phyloP scores from a whole-genome alignment of 2,329 filamentous ascomycete genomes.

The Aspergillus versicolor region DNA sequence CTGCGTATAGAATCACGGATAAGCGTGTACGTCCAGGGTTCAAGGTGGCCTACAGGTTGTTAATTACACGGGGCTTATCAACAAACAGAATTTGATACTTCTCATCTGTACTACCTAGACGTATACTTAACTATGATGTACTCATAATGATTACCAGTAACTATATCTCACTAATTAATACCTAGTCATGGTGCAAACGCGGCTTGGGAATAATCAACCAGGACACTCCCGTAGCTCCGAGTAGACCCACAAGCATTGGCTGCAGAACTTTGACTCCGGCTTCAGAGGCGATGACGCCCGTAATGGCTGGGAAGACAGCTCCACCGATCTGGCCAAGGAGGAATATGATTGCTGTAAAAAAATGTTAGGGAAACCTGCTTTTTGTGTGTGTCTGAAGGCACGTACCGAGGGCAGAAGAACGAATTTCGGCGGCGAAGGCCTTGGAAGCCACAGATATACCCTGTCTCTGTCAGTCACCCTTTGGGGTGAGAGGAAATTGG shows the following conservation, averaged over 20 bases:
- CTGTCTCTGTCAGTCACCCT: constrained; percentile 9
- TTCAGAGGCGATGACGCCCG: constrained; percentile 50
- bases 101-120: too few relatives aligned
- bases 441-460: constrained; percentile 54
- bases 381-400: neutral
- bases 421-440: constrained; percentile 50
- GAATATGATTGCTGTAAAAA: constrained; percentile 48
- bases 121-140: too few relatives aligned
- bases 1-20: too few relatives aligned
- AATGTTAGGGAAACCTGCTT: too few relatives aligned
- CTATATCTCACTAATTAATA: neutral
- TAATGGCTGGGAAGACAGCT: constrained; percentile 56
- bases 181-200: constrained; percentile 24
- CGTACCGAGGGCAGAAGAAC: constrained; percentile 48
- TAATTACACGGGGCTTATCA: too few relatives aligned
- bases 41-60: too few relatives aligned
- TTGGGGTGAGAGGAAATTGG: too few relatives aligned
- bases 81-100: too few relatives aligned
- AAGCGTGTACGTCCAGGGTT: too few relatives aligned
- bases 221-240: constrained; percentile 46
- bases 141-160: too few relatives aligned
- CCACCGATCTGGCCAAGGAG: constrained; percentile 58
- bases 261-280: constrained; percentile 52
- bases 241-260: constrained; percentile 52
- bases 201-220: constrained; percentile 45